A percentile compares a stretch with the other conserved stretches of the same genome.
Evolutionary conservation across 1,284 basidiomycete genomes (phyloP).

Genomic region (Ustilago shanxiensis): DNA sequence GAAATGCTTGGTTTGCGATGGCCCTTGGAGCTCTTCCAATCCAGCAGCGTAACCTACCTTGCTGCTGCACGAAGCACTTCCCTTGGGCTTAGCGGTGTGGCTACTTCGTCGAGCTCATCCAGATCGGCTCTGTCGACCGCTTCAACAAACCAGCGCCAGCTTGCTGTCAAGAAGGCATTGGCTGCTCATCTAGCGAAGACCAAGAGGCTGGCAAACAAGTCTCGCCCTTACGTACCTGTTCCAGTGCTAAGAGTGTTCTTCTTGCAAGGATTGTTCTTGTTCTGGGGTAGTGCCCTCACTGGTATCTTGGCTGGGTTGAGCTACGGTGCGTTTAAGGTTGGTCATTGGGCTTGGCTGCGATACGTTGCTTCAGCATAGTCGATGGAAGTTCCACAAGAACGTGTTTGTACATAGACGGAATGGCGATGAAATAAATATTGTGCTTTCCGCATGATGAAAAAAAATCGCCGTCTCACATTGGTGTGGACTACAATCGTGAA

Average conservation of each 20-base stretch:
- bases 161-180: constrained; percentile 10
- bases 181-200: constrained; percentile 23
- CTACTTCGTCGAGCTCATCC: constrained; percentile 2
- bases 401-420: neutral
- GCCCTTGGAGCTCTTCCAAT: constrained; percentile 17
- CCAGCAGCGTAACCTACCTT: constrained; percentile 6
- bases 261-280: constrained; percentile 29
- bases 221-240: constrained; percentile 12
- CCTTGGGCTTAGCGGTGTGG: constrained; percentile 14
- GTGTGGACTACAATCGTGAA: too few species aligned
- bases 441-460: too few species aligned
- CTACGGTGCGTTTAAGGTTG: constrained; percentile 19
- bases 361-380: constrained; percentile 7
- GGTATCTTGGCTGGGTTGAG: constrained; percentile 13
- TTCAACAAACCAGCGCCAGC: constrained; percentile 11
- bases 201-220: constrained; percentile 9
- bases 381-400: neutral
- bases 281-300: constrained; percentile 25
- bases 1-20: constrained; percentile 15
- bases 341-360: constrained; percentile 27
- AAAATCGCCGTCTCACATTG: too few species aligned
- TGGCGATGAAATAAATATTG: too few species aligned
- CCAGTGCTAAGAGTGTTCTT: constrained; percentile 26
- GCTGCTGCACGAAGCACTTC: constrained; percentile 11
- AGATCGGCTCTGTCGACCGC: constrained; percentile 12